Percentiles rank a stretch among this genome's conserved stretches.
phyloP scores from a whole-genome alignment of 495 filamentous ascomycete species.

The Halenospora varia region DNA sequence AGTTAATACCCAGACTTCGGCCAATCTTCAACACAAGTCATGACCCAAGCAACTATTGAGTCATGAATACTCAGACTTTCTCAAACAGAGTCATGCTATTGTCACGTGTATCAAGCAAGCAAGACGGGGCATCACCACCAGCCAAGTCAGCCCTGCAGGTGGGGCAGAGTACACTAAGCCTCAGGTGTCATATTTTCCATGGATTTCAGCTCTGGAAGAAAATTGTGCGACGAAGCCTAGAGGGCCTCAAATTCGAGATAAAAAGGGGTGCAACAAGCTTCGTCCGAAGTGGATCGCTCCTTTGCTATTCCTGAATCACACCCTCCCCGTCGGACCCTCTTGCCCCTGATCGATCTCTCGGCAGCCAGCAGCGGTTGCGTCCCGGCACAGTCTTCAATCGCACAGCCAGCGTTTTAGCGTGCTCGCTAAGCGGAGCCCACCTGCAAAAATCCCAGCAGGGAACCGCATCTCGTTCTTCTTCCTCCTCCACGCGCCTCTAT shows the following conservation, averaged over 20 bases:
- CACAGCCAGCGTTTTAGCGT: too few species aligned
- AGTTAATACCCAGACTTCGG: not conserved
- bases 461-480: conserved; percentile 2
- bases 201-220: not conserved
- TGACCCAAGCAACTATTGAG: not conserved
- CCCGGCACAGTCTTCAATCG: too few species aligned
- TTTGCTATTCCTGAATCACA: too few species aligned
- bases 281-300: too few species aligned
- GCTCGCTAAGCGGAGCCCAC: too few species aligned
- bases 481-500: conserved; percentile 7
- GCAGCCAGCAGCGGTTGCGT: too few species aligned
- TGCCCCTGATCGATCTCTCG: too few species aligned
- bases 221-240: not conserved
- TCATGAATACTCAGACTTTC: not conserved
- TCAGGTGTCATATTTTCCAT: not conserved
- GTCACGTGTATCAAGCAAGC: not conserved
- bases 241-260: too few species aligned
- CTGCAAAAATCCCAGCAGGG: conserved; percentile 1
- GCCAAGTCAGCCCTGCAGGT: not conserved
- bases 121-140: not conserved
- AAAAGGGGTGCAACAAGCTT: too few species aligned
- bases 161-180: not conserved
- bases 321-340: too few species aligned
- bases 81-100: not conserved
- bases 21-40: not conserved